Percentiles rank a stretch among this genome's conserved stretches.
Evolutionary conservation across 2,329 filamentous ascomycete genomes (phyloP).

Genomic region (Pseudocercospora vitis): DNA sequence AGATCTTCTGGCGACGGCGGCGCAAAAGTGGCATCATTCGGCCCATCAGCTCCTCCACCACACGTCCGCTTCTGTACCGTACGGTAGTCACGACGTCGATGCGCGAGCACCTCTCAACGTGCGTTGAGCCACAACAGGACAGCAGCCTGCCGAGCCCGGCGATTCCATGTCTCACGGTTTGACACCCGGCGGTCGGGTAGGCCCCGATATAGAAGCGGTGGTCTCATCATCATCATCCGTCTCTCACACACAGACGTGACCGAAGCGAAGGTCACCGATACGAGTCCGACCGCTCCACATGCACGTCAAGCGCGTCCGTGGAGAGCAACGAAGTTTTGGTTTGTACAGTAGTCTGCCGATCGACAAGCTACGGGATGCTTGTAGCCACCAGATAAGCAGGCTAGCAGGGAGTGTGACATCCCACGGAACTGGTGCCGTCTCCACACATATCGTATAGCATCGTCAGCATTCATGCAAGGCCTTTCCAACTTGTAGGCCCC

Average conservation of each 20-base stretch:
- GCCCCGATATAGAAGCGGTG: not conserved
- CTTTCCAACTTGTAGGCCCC: too few relatives aligned
- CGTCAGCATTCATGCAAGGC: too few relatives aligned
- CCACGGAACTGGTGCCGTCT: not conserved
- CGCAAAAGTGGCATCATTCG: not conserved
- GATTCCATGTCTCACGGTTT: not conserved
- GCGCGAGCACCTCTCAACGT: too few relatives aligned
- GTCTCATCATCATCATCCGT: not conserved
- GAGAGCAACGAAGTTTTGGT: not conserved
- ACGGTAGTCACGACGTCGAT: too few relatives aligned
- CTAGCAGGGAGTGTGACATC: too few relatives aligned
- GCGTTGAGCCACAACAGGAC: not conserved
- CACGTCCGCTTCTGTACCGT: too few relatives aligned
- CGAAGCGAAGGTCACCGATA: too few relatives aligned
- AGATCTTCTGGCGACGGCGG: not conserved
- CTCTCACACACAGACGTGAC: not conserved
- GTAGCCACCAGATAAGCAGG: too few relatives aligned
- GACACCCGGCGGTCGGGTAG: not conserved
- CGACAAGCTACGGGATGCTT: too few relatives aligned
- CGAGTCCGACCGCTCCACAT: not conserved
- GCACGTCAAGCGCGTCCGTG: constrained; percentile 1
- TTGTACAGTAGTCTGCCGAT: too few relatives aligned
- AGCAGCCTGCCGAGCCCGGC: not conserved
- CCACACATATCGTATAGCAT: too few relatives aligned
- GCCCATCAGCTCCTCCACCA: too few relatives aligned